phyloP scores from a whole-genome alignment of 2,329 filamentous ascomycete genomes.

The Aureobasidium sp. region DNA sequence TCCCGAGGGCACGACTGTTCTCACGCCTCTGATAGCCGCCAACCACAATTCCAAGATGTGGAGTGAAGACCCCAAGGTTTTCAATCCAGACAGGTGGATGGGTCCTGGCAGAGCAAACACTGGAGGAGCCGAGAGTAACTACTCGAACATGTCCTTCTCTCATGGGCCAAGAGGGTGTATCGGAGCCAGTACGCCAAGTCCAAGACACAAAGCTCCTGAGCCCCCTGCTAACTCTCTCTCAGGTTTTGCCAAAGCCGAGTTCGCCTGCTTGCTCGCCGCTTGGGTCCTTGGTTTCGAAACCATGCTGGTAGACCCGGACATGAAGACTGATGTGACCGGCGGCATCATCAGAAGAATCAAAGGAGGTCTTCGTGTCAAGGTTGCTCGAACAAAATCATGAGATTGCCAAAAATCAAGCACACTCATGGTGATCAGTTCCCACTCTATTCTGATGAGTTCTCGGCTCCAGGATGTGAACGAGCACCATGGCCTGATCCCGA shows the following conservation, averaged over 20 bases:
- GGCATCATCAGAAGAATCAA: conserved; percentile 12
- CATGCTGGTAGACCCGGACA: conserved; percentile 12
- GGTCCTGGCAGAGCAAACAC: conserved; percentile 28
- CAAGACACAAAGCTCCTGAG: too few species aligned
- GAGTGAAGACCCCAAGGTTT: conserved; percentile 33
- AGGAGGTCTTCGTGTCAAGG: conserved; percentile 12
- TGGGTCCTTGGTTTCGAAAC: conserved; percentile 19
- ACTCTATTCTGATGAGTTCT: background rate
- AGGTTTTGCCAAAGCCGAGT: conserved; percentile 21
- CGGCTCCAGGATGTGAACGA: background rate
- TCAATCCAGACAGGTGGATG: conserved; percentile 39
- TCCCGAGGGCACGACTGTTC: conserved; percentile 30
- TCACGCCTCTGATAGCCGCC: conserved; percentile 34
- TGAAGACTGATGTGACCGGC: conserved; percentile 9
- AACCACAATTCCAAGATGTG: conserved; percentile 35
- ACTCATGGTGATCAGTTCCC: background rate
- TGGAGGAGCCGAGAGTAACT: conserved; percentile 31
- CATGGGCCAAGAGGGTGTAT: conserved; percentile 29
- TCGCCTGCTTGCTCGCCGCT: conserved; percentile 21
- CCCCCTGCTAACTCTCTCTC: too few species aligned
- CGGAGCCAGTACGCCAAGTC: conserved; percentile 19
- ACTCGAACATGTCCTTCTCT: conserved; percentile 34
- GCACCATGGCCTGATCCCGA: background rate
- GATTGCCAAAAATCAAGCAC: too few species aligned
- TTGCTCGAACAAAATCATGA: conserved; percentile 9